Evolutionary conservation across 1,284 basidiomycete species (phyloP).

Genomic region (Lentinula novae-zelandiae): DNA sequence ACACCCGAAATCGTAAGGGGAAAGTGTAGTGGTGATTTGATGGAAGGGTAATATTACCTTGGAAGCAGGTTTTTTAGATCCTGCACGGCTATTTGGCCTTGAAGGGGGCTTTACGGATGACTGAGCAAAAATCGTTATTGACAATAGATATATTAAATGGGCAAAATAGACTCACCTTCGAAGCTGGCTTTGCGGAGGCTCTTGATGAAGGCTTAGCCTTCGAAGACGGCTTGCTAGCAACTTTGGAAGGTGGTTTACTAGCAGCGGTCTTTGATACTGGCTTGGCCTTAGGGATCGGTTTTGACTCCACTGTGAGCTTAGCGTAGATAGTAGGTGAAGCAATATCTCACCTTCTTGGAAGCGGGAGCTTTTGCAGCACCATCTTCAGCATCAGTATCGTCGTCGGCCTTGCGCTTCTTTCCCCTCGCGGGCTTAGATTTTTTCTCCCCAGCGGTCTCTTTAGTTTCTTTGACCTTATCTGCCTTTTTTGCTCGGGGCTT

Average conservation of each 20-base stretch:
- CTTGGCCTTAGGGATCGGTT: constrained; percentile 17
- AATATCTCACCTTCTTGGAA: constrained; percentile 47
- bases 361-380: constrained; percentile 32
- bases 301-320: constrained; percentile 3
- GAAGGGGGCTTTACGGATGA: background rate
- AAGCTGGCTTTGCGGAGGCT: constrained; percentile 13
- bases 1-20: background rate
- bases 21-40: background rate
- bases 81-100: constrained; percentile 41
- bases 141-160: background rate
- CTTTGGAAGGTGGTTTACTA: constrained; percentile 8
- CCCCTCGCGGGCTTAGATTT: constrained; percentile 58
- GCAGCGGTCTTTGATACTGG: constrained; percentile 23
- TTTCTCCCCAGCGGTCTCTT: constrained; percentile 28
- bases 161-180: constrained; percentile 12
- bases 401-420: constrained; percentile 54
- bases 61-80: constrained; percentile 36
- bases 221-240: constrained; percentile 12
- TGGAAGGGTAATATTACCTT: constrained; percentile 18
- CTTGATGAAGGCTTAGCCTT: background rate
- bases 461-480: constrained; percentile 23
- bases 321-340: constrained; percentile 7
- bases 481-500: constrained; percentile 63
- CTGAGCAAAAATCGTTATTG: background rate
- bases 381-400: constrained; percentile 32